Evolutionary conservation across 148 eudicot genomes (phyloP).

Genomic region (Persicaria maculosa): DNA sequence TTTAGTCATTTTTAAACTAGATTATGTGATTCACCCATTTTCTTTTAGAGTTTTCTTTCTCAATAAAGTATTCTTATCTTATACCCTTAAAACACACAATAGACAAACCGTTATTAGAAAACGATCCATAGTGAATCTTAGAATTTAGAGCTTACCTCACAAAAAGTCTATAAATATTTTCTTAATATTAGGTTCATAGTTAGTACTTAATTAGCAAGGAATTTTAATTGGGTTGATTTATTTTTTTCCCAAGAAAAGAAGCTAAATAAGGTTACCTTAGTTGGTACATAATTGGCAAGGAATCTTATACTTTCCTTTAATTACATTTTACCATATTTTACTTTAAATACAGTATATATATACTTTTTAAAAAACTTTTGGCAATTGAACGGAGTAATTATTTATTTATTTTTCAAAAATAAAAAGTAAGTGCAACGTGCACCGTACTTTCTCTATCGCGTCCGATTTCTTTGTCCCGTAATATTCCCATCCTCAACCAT

Average conservation of each 20-base stretch:
- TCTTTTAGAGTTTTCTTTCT: too few relatives aligned
- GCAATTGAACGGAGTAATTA: not conserved
- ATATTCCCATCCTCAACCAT: constrained; percentile 6
- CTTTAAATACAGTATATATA: constrained; percentile 3
- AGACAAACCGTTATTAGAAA: too few relatives aligned
- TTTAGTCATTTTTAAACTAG: too few relatives aligned
- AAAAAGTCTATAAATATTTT: too few relatives aligned
- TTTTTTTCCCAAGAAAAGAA: too few relatives aligned
- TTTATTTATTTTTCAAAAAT: not conserved
- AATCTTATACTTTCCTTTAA: constrained; percentile 9
- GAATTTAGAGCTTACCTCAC: too few relatives aligned
- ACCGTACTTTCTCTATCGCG: constrained; percentile 9
- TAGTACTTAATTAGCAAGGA: not conserved
- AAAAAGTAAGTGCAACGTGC: not conserved
- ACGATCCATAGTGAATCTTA: too few relatives aligned
- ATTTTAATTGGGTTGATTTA: not conserved
- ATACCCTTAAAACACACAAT: too few relatives aligned
- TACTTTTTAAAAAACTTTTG: not conserved
- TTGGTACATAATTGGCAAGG: constrained; percentile 1
- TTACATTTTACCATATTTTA: constrained; percentile 9
- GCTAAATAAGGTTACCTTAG: not conserved
- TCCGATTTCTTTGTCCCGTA: constrained; percentile 10
- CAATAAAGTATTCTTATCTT: too few relatives aligned
- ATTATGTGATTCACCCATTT: too few relatives aligned
- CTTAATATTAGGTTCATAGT: too few relatives aligned